Evolutionary conservation across 2,329 filamentous ascomycete species (phyloP).

Genomic region (Stagonosporopsis cucurbitacearum): DNA sequence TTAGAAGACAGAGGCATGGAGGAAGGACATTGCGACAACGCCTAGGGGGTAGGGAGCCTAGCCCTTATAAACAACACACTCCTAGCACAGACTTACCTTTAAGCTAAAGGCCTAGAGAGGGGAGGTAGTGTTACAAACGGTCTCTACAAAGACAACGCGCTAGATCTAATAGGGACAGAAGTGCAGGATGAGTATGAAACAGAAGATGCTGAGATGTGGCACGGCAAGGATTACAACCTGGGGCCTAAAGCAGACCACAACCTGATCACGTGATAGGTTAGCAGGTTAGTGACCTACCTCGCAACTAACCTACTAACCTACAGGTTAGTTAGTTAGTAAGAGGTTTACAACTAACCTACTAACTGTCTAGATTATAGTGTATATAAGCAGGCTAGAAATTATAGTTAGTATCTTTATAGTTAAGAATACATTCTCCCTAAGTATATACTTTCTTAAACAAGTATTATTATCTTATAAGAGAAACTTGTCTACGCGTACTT

Average conservation of each 20-base stretch:
- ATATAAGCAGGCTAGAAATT: neutral
- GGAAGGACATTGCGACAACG: neutral
- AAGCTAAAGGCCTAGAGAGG: constrained; percentile 1
- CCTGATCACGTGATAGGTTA: no score
- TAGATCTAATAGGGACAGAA: neutral
- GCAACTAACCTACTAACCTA: no score
- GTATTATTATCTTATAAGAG: neutral
- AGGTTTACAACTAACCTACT: no score
- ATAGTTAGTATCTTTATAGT: neutral
- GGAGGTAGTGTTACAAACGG: neutral
- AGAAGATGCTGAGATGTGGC: no score
- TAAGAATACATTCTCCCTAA: neutral
- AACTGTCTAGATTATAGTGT: neutral
- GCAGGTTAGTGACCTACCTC: no score
- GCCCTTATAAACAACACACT: neutral
- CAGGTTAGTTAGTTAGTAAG: no score
- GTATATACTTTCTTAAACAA: neutral
- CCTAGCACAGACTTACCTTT: constrained; percentile 1
- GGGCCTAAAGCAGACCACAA: no score
- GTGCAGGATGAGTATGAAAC: no score
- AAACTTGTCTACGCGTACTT: no score
- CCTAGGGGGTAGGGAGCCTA: neutral
- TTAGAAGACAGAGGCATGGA: neutral
- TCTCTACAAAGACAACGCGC: neutral
- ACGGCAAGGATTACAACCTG: no score